These are phyloP conservation scores for Ophiocordyceps robertsii DNA, from an alignment of 2,329 filamentous ascomycete species.

Conservation along the genomic window DNA sequence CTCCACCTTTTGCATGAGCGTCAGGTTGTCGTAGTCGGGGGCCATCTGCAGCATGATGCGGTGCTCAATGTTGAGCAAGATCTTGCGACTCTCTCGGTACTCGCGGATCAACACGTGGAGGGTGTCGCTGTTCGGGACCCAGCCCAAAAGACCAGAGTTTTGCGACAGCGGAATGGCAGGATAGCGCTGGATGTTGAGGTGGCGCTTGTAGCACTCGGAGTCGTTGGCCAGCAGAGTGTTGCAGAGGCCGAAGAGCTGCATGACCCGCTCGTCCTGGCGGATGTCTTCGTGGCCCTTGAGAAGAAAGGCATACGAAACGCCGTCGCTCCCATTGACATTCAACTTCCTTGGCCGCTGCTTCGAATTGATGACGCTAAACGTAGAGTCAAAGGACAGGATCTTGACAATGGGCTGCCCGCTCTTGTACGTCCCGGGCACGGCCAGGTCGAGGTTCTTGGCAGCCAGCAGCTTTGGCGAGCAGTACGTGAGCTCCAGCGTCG, in stretches of 20 bases:
- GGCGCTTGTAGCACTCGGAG: conserved; percentile 90
- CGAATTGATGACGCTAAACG: conserved; percentile 84
- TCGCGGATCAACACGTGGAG: conserved; percentile 93
- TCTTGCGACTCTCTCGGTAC: conserved; percentile 93
- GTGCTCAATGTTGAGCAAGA: conserved; percentile 96
- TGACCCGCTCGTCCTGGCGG: conserved; percentile 94
- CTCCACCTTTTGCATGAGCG: conserved; percentile 99
- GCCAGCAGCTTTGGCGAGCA: conserved; percentile 88
- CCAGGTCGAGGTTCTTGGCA: conserved; percentile 75
- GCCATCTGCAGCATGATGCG: conserved; percentile 99
- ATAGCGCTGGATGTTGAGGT: conserved; percentile 91
- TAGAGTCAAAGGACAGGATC: conserved; percentile 82
- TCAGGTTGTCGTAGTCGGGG: conserved; percentile 95
- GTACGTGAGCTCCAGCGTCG: conserved; percentile 85
- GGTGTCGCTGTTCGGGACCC: conserved; percentile 96
- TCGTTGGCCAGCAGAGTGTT: conserved; percentile 92
- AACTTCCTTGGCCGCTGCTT: conserved; percentile 93
- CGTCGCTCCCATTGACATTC: conserved; percentile 78
- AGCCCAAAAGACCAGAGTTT: conserved; percentile 86
- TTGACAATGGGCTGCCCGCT: conserved; percentile 65
- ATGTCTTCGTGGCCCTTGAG: conserved; percentile 99
- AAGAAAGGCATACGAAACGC: conserved; percentile 71
- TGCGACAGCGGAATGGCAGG: conserved; percentile 95
- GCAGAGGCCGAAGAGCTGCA: conserved; percentile 96
- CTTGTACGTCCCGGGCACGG: conserved; percentile 89